phyloP scores from a whole-genome alignment of 495 filamentous ascomycete species.

The Lasiosphaeris hirsuta region DNA sequence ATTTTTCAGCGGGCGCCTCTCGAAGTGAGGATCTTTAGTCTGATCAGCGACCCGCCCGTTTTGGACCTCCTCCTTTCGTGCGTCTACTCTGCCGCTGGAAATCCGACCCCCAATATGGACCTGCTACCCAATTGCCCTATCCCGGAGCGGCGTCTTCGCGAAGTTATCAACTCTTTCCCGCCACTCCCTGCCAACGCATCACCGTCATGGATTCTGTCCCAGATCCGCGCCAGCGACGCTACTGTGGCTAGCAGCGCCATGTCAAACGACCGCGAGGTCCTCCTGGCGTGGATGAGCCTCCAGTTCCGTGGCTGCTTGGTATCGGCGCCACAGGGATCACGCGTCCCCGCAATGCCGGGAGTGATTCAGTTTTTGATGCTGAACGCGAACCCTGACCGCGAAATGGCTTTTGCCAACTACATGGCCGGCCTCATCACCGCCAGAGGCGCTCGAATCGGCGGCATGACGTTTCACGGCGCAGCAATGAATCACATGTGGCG shows the following conservation, averaged over 20 bases:
- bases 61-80: constrained; percentile 12
- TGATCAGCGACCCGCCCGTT: constrained; percentile 9
- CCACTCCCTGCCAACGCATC: not conserved
- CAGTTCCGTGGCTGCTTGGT: constrained; percentile 12
- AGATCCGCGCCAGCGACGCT: not conserved
- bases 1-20: constrained; percentile 9
- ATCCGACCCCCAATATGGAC: not conserved
- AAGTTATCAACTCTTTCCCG: constrained; percentile 15
- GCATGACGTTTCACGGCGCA: constrained; percentile 8
- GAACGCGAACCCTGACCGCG: constrained; percentile 1
- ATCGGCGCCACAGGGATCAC: constrained; percentile 1
- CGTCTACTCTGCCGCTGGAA: constrained; percentile 2
- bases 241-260: not conserved
- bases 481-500: not conserved
- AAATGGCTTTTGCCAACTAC: not conserved
- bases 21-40: constrained; percentile 6
- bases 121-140: constrained; percentile 7
- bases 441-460: not conserved
- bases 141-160: not conserved
- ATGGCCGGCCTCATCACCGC: not conserved
- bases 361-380: constrained; percentile 15
- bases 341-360: constrained; percentile 9
- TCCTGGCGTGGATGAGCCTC: constrained; percentile 12
- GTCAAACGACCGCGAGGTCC: not conserved
- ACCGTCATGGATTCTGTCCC: not conserved